phyloP scores from a whole-genome alignment of 805 yeast genomes.

The Scheffersomyces amazonensis region DNA sequence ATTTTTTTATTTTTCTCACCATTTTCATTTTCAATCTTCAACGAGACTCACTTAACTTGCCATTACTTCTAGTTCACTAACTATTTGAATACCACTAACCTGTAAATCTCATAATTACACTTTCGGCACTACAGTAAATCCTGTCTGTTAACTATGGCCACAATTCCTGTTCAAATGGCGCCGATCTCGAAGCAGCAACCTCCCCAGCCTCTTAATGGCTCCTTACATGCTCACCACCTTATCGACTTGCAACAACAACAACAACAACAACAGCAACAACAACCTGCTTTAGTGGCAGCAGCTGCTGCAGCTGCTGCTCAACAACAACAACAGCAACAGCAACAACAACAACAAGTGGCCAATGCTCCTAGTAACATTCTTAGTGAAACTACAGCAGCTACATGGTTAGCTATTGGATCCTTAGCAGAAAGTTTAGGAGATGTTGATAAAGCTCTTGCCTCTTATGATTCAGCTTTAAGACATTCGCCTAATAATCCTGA shows the following conservation, averaged over 20 bases:
- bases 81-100: no score
- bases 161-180: neutral
- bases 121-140: no score
- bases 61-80: no score
- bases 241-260: conserved; percentile 10
- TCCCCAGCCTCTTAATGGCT: conserved; percentile 6
- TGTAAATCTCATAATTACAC: no score
- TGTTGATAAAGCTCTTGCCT: conserved; percentile 81
- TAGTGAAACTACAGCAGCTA: conserved; percentile 63
- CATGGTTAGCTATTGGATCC: conserved; percentile 88
- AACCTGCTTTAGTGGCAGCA: conserved; percentile 3
- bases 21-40: no score
- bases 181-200: conserved; percentile 1
- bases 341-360: conserved; percentile 3
- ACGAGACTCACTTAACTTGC: no score
- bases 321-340: conserved; percentile 3
- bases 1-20: no score
- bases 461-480: conserved; percentile 84
- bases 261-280: conserved; percentile 18
- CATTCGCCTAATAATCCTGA: conserved; percentile 84
- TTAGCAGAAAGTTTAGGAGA: conserved; percentile 89
- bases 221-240: conserved; percentile 4
- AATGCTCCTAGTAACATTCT: conserved; percentile 14
- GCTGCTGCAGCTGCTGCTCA: conserved; percentile 1
- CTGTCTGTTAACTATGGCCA: neutral